phyloP scores from a whole-genome alignment of 257 asterid species.

The Solanum phureja region DNA sequence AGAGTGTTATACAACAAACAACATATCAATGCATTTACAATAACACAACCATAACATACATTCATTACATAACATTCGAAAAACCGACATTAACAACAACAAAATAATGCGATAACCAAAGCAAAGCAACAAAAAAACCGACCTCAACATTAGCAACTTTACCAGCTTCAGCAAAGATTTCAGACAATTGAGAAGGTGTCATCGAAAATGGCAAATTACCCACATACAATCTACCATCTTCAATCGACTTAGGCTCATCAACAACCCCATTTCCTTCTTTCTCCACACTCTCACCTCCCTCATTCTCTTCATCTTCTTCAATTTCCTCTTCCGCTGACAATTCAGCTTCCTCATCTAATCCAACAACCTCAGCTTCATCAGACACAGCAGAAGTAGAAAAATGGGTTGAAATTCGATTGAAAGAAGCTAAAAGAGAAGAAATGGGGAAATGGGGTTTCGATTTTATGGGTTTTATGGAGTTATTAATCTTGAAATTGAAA shows the following conservation, averaged over 20 bases:
- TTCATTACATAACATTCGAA: not conserved
- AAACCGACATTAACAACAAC: not conserved
- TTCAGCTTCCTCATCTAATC: slow-evolving; percentile 3
- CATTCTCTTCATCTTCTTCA: slow-evolving; percentile 21
- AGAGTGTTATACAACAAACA: not conserved
- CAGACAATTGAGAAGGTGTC: slow-evolving; percentile 68
- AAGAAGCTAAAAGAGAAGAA: not conserved
- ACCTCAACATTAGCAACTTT: slow-evolving; percentile 72
- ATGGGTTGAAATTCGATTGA: slow-evolving; percentile 3
- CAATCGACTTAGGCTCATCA: slow-evolving; percentile 24
- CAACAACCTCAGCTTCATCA: slow-evolving; percentile 22
- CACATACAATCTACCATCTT: slow-evolving; percentile 64
- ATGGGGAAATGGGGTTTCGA: slow-evolving; percentile 18
- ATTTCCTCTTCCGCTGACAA: slow-evolving; percentile 8
- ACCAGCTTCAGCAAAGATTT: slow-evolving; percentile 73
- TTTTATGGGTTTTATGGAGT: not conserved
- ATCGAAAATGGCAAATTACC: slow-evolving; percentile 83
- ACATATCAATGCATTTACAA: not conserved
- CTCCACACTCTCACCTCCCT: not conserved
- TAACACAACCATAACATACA: not conserved
- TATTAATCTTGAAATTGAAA: slow-evolving; percentile 20
- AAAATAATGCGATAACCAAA: too few relatives aligned
- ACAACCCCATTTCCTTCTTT: slow-evolving; percentile 14
- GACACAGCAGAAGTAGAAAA: slow-evolving; percentile 25
- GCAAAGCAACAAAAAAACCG: not conserved